Evolutionary conservation across 2,329 filamentous ascomycete genomes (phyloP), one percentile per base, ranked within the genome.

Genomic region (Zymoseptoria pseudotritici): DNA sequence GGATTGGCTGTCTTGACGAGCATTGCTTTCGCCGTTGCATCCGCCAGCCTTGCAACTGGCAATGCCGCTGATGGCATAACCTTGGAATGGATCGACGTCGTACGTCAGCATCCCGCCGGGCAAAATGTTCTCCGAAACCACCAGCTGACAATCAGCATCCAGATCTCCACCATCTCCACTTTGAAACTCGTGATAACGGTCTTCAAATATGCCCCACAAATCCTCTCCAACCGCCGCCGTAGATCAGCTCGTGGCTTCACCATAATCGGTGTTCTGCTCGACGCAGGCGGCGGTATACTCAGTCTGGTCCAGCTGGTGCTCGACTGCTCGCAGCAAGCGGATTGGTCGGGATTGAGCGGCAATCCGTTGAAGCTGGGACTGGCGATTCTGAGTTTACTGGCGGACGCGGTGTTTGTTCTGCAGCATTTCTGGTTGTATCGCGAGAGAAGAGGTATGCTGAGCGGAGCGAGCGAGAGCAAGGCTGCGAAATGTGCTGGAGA

Each of bases 321-420:
- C 62, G 94, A 97, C 77, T 91, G 90, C 59, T 90, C 87, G 60
- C 77, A 94, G 50, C 86, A 94, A 74, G 82, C 82, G 58, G 91
- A 96, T 76, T 97, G 93, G 92, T 88, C 86, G 51, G 94, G 93
- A 22, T 81, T 97, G 60, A 91, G 87, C 0, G 93, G 92, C 1
- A 97, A 97, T 73, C 90, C 91, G 0, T 87, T 94, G 68, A 99
- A 97, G 77, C 85, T 97, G 60, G 85, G 86, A 4, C 80, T 97
- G 42, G 88, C 89, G 11, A 93, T 96, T 69, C 83, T 96, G 54
- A 90, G 86, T 61, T 87, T 97, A 68, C 73, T 89, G 2, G 97
- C 96, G 72, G 92, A 97, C 72, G 63, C 88, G 29, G 79, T 96
- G 53, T 97, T 97, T 72, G 87, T 97, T 55, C 70, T 82, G 4